Base-by-base conservation (phyloP, 495 filamentous ascomycete species). In the Friedmanniomyces simplex region DNA sequence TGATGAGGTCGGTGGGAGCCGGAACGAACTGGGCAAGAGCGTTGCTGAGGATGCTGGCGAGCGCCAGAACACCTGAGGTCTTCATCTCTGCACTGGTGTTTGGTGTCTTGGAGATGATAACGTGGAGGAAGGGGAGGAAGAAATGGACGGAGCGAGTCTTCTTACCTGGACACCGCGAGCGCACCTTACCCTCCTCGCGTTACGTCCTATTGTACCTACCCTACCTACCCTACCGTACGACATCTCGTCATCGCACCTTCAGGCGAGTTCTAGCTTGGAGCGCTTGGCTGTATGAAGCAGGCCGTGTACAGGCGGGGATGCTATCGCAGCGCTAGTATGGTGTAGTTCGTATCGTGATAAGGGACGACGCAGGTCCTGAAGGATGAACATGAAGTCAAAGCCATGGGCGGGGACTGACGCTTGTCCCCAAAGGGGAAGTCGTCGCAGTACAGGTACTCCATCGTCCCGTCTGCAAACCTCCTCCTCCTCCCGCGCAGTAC, bases 11-110 rank as follows among this genome's bases (percentile, higher is more conserved):
- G 4, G 74, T 77, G 0, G 82, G 81, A 21, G 77, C 65, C n/a
- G 75, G 52, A n/a, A 85, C 77, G 61, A 83, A 85, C 62, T 84
- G 81, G 0, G 77, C 76, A 1, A 59, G 5, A 24, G 37, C 50
- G 25, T 24, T 20, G 25, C 25, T 20, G n/a, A 52, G 16, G 25
- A 52, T 52, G 30, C 46, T 16, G 7, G 25, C 20, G 46, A 49
- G 25, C 20, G 25, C 46, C 3, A 49, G 46, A 43, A 43, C 3
- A 16, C 16, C 3, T 3, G 20, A n/a, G 25, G 11, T 49, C 39
- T 43, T 43, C 39, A 43, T 43, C 14, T 20, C n/a, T 43, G 39
- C 13, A 43, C 39, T 5, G 18, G 2, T 43, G 39, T 3, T 43
- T 6, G 39, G 18, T 5, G 39, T 43, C 14, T 43, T 5, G 18